A percentile compares a stretch with the other conserved stretches of the same genome.
phyloP scores from a whole-genome alignment of 768 basidiomycete genomes.

The Psilocybe cubensis region DNA sequence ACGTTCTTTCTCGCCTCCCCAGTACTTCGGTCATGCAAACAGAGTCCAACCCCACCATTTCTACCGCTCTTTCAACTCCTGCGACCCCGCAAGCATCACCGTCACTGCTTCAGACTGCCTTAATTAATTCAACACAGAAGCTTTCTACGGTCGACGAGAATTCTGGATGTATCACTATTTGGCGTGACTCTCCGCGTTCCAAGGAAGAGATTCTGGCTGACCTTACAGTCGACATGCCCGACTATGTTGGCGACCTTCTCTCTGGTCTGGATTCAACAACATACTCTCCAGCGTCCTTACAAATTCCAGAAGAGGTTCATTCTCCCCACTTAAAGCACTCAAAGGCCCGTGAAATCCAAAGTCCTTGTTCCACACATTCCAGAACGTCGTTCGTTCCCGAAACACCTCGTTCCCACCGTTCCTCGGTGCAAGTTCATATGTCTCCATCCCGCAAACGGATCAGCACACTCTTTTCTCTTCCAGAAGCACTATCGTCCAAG shows the following conservation, averaged over 20 bases:
- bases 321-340: no score
- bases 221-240: conserved; percentile 40
- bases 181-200: conserved; percentile 33
- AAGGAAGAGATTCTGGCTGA: conserved; percentile 40
- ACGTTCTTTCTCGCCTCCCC: background rate
- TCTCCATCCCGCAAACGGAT: conserved; percentile 21
- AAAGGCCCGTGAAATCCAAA: no score
- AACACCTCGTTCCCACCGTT: background rate
- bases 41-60: background rate
- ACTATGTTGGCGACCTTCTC: conserved; percentile 48
- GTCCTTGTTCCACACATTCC: background rate
- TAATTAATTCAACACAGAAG: background rate
- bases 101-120: background rate
- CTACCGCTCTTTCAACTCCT: background rate
- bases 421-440: background rate
- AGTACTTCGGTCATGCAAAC: background rate
- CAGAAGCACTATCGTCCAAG: conserved; percentile 17
- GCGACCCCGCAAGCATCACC: background rate
- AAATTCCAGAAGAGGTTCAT: background rate
- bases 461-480: conserved; percentile 15
- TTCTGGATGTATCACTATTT: conserved; percentile 40
- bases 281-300: background rate
- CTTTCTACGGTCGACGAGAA: background rate
- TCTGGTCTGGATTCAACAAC: conserved; percentile 38
- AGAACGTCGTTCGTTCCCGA: background rate